A percentile compares a stretch with the other conserved stretches of the same genome.
Evolutionary conservation across 2,329 filamentous ascomycete genomes (phyloP).

Genomic region (Aureobasidium sp.): DNA sequence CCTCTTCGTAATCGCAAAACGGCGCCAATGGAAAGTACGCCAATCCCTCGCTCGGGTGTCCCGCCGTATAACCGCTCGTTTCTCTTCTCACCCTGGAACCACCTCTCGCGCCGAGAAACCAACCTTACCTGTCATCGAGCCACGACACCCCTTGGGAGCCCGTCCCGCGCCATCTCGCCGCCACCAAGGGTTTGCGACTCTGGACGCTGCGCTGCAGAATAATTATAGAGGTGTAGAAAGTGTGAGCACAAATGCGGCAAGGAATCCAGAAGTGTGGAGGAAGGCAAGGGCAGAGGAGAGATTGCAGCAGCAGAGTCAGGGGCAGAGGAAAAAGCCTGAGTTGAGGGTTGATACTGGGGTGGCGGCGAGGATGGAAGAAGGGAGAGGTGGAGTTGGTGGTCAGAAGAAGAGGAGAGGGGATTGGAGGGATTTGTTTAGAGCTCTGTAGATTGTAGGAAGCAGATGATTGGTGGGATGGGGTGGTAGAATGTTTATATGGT

Average conservation of each 20-base stretch:
- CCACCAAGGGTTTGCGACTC: neutral
- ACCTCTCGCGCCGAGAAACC: too few relatives aligned
- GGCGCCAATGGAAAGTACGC: conserved; percentile 73
- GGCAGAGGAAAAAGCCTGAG: neutral
- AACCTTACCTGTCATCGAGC: neutral
- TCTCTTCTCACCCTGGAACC: conserved; percentile 17
- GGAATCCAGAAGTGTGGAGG: conserved; percentile 1
- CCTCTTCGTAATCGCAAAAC: conserved; percentile 76
- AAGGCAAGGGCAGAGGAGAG: neutral
- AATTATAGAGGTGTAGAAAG: conserved; percentile 6
- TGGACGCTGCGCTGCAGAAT: neutral
- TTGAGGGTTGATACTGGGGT: conserved; percentile 8
- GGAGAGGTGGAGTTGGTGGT: conserved; percentile 5
- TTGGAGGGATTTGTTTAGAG: conserved; percentile 18
- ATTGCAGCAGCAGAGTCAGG: neutral
- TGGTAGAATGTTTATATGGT: neutral
- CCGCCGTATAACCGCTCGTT: conserved; percentile 38
- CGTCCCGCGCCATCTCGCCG: neutral
- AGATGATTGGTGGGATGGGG: neutral
- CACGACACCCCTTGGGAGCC: neutral
- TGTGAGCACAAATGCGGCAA: neutral
- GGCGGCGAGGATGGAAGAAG: conserved; percentile 7
- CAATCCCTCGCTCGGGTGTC: conserved; percentile 63
- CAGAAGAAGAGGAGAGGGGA: conserved; percentile 15
- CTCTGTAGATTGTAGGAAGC: neutral